Evolutionary conservation across 2,329 filamentous ascomycete genomes (phyloP), one percentile per base, ranked within the genome.

Genomic region (Metarhizium anisopliae): DNA sequence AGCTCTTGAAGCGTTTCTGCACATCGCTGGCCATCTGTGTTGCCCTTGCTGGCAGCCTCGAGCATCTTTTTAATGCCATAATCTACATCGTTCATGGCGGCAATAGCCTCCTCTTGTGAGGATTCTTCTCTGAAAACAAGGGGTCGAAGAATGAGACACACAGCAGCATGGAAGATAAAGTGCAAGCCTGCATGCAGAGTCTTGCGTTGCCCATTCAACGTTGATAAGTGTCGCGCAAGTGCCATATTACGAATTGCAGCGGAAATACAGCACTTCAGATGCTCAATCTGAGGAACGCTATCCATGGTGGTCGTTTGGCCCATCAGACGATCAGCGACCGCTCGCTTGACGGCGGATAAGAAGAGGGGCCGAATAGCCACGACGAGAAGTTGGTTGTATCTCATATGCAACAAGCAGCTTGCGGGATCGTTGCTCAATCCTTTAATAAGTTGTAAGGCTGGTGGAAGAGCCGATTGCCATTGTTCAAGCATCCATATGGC

Each of bases 141-240:
- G 57, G 74, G 70, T 56, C 75, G 70, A 54, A 80, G 68, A 54
- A 77, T 70, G 36, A 80, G 68, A 18, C 78, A 69, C 42, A 78
- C 68, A 55, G 76, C 74, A 2, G 77, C 75, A 61, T 77, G 78
- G 67, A 80, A 79, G 43, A 79, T 69, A 59, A 74, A 72, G 64
- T 79, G 77, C 52, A 79, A 66, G 10, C 73, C 73, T 0, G 72
- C 68, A 45, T 77, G 71, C 8, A 76, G 68, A 2, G 77, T 68
- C 59, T 73, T 76, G 14, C 68, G 66, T 36, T 67, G 66, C 7
- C 66, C 64, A 49, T 70, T 71, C 5, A 73, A 62, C 29, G 66
- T 62, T 4, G 69, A 63, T 10, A 76, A 63, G 55, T 74, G 70
- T 18, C 70, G 68, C 8, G 72, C 77, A 1, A 80, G 68, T 1